Evolutionary conservation across 2,329 filamentous ascomycete species (phyloP).

Genomic region (Aureobasidium melanogenum): DNA sequence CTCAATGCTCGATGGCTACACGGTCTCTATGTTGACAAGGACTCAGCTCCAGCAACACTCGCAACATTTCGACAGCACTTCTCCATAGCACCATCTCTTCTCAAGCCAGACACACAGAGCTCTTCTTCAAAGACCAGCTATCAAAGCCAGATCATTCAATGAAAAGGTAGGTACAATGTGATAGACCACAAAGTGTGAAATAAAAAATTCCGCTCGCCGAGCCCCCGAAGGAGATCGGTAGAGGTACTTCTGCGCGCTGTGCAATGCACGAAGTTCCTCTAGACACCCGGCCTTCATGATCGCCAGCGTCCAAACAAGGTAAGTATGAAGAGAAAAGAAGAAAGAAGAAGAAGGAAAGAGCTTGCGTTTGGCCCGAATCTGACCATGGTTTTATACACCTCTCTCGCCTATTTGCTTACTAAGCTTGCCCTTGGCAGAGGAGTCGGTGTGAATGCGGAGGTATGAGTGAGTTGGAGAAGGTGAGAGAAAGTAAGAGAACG

Average conservation of each 20-base stretch:
- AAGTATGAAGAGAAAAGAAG: background rate
- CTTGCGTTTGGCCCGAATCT: background rate
- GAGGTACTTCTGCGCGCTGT: constrained; percentile 9
- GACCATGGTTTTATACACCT: too few relatives aligned
- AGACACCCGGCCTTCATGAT: constrained; percentile 1
- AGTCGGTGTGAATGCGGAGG: too few relatives aligned
- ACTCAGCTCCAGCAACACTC: background rate
- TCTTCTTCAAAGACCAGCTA: constrained; percentile 10
- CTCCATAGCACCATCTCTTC: background rate
- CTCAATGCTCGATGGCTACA: background rate
- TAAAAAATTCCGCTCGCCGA: constrained; percentile 2
- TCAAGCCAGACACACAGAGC: background rate
- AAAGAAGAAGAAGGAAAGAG: background rate
- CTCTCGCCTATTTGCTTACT: too few relatives aligned
- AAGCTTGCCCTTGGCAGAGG: too few relatives aligned
- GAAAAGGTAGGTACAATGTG: constrained; percentile 7
- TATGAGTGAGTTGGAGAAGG: too few relatives aligned
- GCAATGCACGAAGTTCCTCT: constrained; percentile 9
- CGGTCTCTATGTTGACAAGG: background rate
- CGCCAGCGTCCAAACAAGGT: background rate
- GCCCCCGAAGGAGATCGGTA: constrained; percentile 10
- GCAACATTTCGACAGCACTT: background rate
- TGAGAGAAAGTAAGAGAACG: too few relatives aligned
- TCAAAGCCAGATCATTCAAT: background rate
- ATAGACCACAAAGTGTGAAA: too few relatives aligned